Conservation (phyloP, 768 basidiomycete species). For the Saitozyma sp. region DNA sequence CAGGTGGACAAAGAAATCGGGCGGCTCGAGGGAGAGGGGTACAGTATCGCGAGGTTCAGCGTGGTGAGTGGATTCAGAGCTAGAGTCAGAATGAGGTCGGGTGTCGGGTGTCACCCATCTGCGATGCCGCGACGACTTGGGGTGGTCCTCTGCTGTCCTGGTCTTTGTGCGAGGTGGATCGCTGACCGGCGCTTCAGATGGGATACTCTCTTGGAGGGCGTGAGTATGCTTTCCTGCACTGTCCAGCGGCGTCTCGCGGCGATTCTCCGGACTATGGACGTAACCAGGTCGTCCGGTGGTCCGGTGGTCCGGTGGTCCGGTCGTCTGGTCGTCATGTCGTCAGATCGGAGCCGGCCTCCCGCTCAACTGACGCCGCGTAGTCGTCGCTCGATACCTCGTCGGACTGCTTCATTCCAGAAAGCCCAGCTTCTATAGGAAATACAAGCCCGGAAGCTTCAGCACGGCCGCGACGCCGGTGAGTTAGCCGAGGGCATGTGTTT, state of each 20-base stretch:
- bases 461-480: conserved; percentile 47
- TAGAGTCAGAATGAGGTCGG: too few species aligned
- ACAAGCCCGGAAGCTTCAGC: conserved; percentile 43
- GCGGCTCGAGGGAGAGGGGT: conserved; percentile 31
- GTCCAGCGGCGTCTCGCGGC: background rate
- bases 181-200: conserved; percentile 17
- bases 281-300: too few species aligned
- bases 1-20: conserved; percentile 38
- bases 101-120: too few species aligned
- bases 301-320: too few species aligned
- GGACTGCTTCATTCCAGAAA: conserved; percentile 38
- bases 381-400: conserved; percentile 45
- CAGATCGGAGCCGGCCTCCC: too few species aligned
- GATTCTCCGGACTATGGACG: too few species aligned
- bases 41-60: conserved; percentile 27
- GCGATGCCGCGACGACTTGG: too few species aligned
- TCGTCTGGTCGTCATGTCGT: too few species aligned
- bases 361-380: conserved; percentile 10
- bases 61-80: conserved; percentile 15
- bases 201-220: conserved; percentile 49
- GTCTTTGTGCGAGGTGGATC: too few species aligned
- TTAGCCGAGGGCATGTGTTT: too few species aligned
- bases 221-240: conserved; percentile 20
- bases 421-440: conserved; percentile 35
- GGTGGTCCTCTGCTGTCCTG: too few species aligned